A percentile compares a stretch with the other conserved stretches of the same genome.
phyloP scores from a whole-genome alignment of 208 protist genomes.

The Leishmania turanica region DNA sequence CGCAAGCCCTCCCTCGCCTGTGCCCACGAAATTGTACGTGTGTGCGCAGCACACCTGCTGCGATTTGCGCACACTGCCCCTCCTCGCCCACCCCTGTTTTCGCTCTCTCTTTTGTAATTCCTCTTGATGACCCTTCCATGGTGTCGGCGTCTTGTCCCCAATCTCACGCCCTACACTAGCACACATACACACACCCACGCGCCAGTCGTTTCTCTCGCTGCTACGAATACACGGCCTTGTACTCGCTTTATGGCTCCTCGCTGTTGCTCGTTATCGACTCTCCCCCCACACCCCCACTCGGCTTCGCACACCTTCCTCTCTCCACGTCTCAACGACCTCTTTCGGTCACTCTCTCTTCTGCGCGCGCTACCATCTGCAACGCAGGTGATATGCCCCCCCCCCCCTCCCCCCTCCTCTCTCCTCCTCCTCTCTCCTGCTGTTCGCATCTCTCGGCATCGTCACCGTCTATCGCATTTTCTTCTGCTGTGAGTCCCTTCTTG shows the following conservation, averaged over 20 bases:
- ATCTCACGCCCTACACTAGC: not conserved
- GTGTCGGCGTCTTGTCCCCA: not conserved
- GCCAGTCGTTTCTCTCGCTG: not conserved
- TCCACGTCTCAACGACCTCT: not conserved
- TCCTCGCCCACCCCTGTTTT: not conserved
- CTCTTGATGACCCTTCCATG: not conserved
- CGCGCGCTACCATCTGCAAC: not conserved
- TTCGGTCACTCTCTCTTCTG: not conserved
- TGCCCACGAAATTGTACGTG: not conserved
- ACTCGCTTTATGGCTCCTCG: not conserved
- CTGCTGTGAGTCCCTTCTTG: too few species aligned
- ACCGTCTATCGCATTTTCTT: not conserved
- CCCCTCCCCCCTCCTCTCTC: too few species aligned
- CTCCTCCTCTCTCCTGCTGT: too few species aligned
- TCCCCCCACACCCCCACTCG: too few species aligned
- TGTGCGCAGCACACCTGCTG: not conserved
- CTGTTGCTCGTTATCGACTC: not conserved
- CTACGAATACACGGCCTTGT: not conserved
- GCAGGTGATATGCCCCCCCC: not conserved
- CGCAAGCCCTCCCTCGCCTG: not conserved
- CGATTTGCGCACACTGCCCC: not conserved
- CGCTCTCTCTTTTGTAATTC: not conserved
- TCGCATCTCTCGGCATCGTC: not conserved
- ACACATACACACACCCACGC: not conserved
- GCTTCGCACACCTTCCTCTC: not conserved